phyloP scores from a whole-genome alignment of 345 rosid genomes.

The Acer campestre region DNA sequence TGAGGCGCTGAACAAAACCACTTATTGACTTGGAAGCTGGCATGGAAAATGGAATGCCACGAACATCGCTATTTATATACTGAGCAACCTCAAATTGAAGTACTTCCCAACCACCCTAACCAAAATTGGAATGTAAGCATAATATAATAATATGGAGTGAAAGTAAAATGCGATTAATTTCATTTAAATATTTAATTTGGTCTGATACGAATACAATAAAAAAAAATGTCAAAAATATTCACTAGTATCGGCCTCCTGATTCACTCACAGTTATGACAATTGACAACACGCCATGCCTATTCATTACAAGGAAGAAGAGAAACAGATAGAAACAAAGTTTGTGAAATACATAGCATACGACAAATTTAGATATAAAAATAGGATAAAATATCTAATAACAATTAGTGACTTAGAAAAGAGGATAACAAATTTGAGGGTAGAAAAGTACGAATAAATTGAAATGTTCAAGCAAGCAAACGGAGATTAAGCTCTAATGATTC shows the following conservation, averaged over 20 bases:
- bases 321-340: neutral
- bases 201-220: neutral
- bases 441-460: neutral
- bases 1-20: constrained; percentile 92
- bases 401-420: neutral
- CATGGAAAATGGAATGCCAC: constrained; percentile 43
- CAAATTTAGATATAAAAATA: neutral
- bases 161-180: neutral
- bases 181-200: no score
- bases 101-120: constrained; percentile 67
- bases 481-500: neutral
- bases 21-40: constrained; percentile 53
- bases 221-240: neutral
- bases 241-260: neutral
- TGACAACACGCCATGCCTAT: neutral
- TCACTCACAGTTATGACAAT: neutral
- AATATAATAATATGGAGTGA: neutral
- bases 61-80: constrained; percentile 84
- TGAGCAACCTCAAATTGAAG: constrained; percentile 86
- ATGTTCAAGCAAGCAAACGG: constrained; percentile 1
- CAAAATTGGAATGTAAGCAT: constrained; percentile 23
- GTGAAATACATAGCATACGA: neutral
- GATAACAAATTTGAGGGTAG: neutral
- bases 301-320: neutral
- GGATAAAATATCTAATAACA: neutral